Conservation (phyloP, 176 grass and related monocot genomes). For the Lolium rigidum region DNA sequence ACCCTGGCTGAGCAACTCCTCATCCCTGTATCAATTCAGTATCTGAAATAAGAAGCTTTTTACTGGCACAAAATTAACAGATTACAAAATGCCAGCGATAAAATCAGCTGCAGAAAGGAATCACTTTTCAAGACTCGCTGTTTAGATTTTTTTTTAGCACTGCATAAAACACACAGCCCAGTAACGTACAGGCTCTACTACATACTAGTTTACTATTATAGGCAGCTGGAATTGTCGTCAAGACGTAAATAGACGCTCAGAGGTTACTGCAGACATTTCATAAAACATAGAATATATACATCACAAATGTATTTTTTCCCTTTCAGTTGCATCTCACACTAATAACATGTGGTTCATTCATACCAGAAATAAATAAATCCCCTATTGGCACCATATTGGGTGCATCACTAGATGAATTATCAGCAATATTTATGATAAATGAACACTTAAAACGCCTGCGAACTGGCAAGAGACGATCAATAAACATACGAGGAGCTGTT, state of each 20-base stretch:
- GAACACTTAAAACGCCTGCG: not conserved
- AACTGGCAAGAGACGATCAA: slow-evolving; percentile 21
- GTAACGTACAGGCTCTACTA: not conserved
- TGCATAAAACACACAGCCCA: not conserved
- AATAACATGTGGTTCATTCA: not conserved
- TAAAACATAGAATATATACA: slow-evolving; percentile 17
- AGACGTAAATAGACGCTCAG: not conserved
- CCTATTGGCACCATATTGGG: not conserved
- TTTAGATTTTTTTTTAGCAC: too few relatives aligned
- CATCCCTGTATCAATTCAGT: slow-evolving; percentile 60
- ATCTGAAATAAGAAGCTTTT: slow-evolving; percentile 21
- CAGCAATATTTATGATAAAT: not conserved
- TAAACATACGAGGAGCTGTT: slow-evolving; percentile 75
- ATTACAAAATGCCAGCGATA: not conserved
- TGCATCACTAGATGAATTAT: slow-evolving; percentile 6
- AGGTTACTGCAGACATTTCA: not conserved
- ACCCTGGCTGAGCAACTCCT: slow-evolving; percentile 76
- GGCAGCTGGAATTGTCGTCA: not conserved
- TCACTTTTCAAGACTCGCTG: not conserved
- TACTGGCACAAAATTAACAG: not conserved
- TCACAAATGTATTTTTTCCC: too few relatives aligned
- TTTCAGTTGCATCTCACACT: too few relatives aligned
- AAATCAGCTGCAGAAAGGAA: not conserved
- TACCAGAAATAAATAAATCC: not conserved
- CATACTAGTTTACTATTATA: not conserved